A percentile compares a stretch with the other conserved stretches of the same genome.
Evolutionary conservation across 2,329 filamentous ascomycete species (phyloP).

Genomic region (Tympanopsis confertula): DNA sequence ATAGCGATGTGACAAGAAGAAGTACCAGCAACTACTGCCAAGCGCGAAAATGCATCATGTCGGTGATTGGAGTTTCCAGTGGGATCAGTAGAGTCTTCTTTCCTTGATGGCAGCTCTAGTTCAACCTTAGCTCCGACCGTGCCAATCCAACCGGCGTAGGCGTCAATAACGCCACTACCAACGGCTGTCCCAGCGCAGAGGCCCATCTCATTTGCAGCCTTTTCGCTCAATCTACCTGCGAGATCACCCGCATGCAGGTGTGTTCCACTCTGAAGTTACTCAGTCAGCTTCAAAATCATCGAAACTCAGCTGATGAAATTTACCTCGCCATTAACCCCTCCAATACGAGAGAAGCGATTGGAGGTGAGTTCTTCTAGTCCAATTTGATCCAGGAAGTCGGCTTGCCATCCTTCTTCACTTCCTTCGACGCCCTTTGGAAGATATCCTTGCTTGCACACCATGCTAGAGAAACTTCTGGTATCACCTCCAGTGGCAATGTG

Average conservation of each 20-base stretch:
- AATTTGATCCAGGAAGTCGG: conserved; percentile 80
- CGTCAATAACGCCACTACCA: conserved; percentile 93
- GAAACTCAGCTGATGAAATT: no score
- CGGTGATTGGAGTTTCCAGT: conserved; percentile 68
- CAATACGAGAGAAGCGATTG: conserved; percentile 84
- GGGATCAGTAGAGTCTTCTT: conserved; percentile 58
- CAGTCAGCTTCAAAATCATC: no score
- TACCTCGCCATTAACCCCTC: conserved; percentile 89
- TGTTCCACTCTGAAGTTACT: conserved; percentile 80
- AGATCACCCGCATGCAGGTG: conserved; percentile 88
- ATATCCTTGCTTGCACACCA: conserved; percentile 94
- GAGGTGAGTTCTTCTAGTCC: conserved; percentile 75
- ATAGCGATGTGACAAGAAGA: conserved; percentile 96
- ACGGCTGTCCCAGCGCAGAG: conserved; percentile 79
- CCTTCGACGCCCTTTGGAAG: conserved; percentile 92
- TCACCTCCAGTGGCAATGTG: conserved; percentile 89
- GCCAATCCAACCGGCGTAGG: conserved; percentile 96
- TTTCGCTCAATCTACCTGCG: conserved; percentile 73
- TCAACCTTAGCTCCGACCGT: conserved; percentile 95
- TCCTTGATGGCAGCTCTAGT: conserved; percentile 48
- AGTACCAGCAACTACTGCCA: conserved; percentile 93
- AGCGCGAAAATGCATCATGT: conserved; percentile 81
- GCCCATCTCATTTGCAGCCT: conserved; percentile 72
- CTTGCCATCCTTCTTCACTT: conserved; percentile 95
- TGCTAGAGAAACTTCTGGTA: conserved; percentile 85